Evolutionary conservation across 2,329 filamentous ascomycete genomes (phyloP).

Genomic region (Myrmaecium sp.): DNA sequence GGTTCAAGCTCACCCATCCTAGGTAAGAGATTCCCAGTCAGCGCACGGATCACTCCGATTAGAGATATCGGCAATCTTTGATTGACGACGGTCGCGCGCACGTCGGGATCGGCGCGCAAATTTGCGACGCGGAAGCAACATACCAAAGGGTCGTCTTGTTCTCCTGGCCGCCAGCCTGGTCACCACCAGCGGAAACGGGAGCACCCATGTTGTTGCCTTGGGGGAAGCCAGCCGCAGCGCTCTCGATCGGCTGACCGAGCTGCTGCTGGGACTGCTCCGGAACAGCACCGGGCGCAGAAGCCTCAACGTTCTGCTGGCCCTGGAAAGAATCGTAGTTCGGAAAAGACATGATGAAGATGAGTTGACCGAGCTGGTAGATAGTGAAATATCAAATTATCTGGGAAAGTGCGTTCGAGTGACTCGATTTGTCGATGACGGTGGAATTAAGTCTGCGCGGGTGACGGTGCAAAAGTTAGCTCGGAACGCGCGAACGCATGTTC

Average conservation of each 20-base stretch:
- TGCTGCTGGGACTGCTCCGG: constrained; percentile 27
- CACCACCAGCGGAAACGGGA: constrained; percentile 20
- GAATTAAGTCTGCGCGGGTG: no score
- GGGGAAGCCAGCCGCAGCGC: constrained; percentile 31
- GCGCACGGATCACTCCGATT: not conserved
- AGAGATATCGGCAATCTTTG: not conserved
- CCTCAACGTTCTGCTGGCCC: constrained; percentile 36
- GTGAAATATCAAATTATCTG: no score
- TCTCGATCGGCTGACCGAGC: constrained; percentile 41
- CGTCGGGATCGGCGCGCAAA: not conserved
- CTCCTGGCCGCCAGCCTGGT: constrained; percentile 23
- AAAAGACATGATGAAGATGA: constrained; percentile 41
- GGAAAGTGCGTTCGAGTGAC: no score
- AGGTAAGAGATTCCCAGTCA: not conserved
- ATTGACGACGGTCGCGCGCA: no score
- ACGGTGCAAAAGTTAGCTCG: no score
- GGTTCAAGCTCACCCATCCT: constrained; percentile 99
- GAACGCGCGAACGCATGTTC: no score
- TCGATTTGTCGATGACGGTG: no score
- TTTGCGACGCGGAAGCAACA: constrained; percentile 8
- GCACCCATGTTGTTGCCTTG: constrained; percentile 28
- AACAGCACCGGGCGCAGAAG: constrained; percentile 35
- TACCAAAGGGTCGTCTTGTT: constrained; percentile 38
- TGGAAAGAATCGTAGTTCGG: constrained; percentile 48
- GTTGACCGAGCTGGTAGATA: constrained; percentile 1